phyloP scores from a whole-genome alignment of 176 grass and related monocot genomes.

The Oryza longistaminata region DNA sequence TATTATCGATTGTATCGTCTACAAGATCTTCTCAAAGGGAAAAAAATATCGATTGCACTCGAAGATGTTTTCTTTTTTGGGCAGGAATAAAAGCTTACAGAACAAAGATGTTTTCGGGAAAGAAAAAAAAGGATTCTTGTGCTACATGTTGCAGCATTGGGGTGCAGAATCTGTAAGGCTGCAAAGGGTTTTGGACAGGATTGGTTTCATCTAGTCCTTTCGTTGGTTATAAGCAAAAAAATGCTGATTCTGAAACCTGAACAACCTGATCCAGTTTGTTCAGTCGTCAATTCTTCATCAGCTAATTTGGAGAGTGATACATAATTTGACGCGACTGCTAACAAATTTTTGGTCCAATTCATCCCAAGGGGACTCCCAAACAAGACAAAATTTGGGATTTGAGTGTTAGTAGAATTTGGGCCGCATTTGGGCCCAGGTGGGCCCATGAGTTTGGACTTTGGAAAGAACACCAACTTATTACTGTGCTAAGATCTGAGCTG shows the following conservation, averaged over 20 bases:
- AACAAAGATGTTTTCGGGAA: neutral
- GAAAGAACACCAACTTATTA: neutral
- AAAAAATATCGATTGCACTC: neutral
- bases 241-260: neutral
- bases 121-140: neutral
- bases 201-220: neutral
- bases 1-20: neutral
- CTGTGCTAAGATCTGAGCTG: neutral
- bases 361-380: neutral
- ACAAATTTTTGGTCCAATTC: neutral
- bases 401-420: neutral
- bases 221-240: neutral
- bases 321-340: neutral
- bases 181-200: neutral
- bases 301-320: too few species aligned
- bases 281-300: neutral
- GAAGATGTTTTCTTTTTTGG: neutral
- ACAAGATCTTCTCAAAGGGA: neutral
- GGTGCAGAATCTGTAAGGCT: neutral
- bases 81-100: neutral
- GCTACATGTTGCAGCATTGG: neutral
- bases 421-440: neutral
- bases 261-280: neutral
- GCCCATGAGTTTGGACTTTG: neutral
- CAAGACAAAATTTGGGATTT: neutral